Evolutionary conservation across 768 basidiomycete genomes (phyloP), one percentile per base, ranked within the genome.

Genomic region (Boletus fagicola): DNA sequence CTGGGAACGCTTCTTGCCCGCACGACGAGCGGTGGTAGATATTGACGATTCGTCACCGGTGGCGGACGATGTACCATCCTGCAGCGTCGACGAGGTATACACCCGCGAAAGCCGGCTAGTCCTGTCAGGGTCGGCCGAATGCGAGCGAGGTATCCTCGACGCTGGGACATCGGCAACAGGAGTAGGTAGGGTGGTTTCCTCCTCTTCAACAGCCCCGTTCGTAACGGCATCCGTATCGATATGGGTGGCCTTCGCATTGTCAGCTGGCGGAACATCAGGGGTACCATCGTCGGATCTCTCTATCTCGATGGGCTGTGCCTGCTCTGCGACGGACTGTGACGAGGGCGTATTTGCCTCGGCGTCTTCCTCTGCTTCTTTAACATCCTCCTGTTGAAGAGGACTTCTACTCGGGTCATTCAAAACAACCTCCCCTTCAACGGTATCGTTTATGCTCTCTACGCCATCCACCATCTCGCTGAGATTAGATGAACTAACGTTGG

Each of bases 61-160:
- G 18, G 72, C 74, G 1, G 87, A 86, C n/a, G 83, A 82, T 0
- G 79, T 74, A 15, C 78, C 79, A 52, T 81, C 81, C 51, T 77
- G 68, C 51, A 74, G 73, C 3, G 80, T 78, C 24, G 83, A 86
- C 35, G 80, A 75, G 22, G 81, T 77, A 65, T 82, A 87, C 2
- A 78, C 76, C 39, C 88, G 84, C 18, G 87, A 82, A 46, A 86
- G 69, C 45, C 82, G 80, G 22, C 76, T 76, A 22, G 81, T 74
- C 63, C 78, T 85, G 71, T 85, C 86, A 8, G 88, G 88, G 68
- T 92, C 90, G 10, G 85, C 89, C 10, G 92, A 93, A 56, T 90
- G 89, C 6, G 92, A 92, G 22, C 91, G 88, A 40, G 81, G 85
- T 48, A 89, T 79, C 42, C 87, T 79, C 26, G 77, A 65, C 30